phyloP scores from a whole-genome alignment of 108 stramenopile genomes.

The Fistulifera solaris region DNA sequence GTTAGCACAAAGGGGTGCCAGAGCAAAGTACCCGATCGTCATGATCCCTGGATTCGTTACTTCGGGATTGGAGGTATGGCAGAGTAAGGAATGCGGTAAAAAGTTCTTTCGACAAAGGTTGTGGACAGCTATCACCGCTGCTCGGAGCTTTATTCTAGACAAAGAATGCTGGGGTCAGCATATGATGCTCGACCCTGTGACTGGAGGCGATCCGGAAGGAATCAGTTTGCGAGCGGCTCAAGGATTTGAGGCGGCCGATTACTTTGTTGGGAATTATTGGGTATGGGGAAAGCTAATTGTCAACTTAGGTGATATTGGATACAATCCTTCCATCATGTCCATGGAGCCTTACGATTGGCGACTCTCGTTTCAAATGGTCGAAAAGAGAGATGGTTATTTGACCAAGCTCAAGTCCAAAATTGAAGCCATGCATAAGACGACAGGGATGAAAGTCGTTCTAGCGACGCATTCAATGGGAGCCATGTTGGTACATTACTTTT shows the following conservation, averaged over 20 bases:
- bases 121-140: conserved; percentile 71
- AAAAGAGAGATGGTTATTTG: conserved; percentile 79
- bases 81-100: conserved; percentile 42
- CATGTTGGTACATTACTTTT: conserved; percentile 63
- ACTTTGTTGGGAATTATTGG: conserved; percentile 70
- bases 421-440: conserved; percentile 53
- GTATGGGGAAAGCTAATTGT: conserved; percentile 26
- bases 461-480: conserved; percentile 79
- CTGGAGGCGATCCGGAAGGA: conserved; percentile 66
- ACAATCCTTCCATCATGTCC: conserved; percentile 63
- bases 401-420: conserved; percentile 66
- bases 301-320: conserved; percentile 81
- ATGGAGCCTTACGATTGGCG: conserved; percentile 90
- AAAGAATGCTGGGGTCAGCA: conserved; percentile 73
- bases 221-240: conserved; percentile 67
- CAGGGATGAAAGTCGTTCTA: conserved; percentile 68
- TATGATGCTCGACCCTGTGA: conserved; percentile 62
- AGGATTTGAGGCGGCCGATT: conserved; percentile 84
- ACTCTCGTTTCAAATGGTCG: conserved; percentile 57
- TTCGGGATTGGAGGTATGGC: conserved; percentile 83
- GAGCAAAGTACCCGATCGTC: conserved; percentile 70
- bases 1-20: conserved; percentile 45
- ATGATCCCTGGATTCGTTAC: conserved; percentile 86
- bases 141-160: conserved; percentile 57
- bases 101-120: conserved; percentile 76